Evolutionary conservation across 352 stramenopile species (phyloP), one percentile per base, ranked within the genome.

Genomic region (Globisporangium spiculum): DNA sequence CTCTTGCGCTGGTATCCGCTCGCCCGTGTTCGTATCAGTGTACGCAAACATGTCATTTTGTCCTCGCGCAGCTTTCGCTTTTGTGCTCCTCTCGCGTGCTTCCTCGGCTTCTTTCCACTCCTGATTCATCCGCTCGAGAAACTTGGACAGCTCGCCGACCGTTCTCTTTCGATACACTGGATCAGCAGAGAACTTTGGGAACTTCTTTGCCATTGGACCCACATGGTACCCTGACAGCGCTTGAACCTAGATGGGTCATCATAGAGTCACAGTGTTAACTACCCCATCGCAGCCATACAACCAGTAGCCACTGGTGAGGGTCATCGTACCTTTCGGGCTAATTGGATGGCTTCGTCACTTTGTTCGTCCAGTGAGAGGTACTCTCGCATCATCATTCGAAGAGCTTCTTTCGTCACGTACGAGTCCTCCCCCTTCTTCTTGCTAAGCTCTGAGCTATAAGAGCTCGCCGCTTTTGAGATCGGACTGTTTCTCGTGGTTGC

Each of bases 71-170:
- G 74, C 64, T 27, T 67, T 75, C 1, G 75, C 67, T 60, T 73
- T 76, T 0, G 79, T 92, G 53, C 75, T 60, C 7, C 69, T 14
- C 36, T 86, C 59, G 1, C 80, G 81, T 12, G 85, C 65, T 10
- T 66, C 36, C 22, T 92, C 84, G 4, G 69, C 76, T 9, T 76
- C 57, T 24, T 70, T 73, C 84, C 77, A 86, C 12, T 86, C 77
- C 1, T 74, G 50, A 48, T 89, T 88, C 75, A 90, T 89, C 18
- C 67, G 71, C 27, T 85, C 69, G n/a, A 90, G 68, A 34, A 75
- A 76, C 10, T 46, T 55, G 1, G 73, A 70, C 1, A 92, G 72
- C 58, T 76, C 56, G 1, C 63, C 48, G 24, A 88, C 65, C 7
- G 60, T 74, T 65, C 78, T 75, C 67, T 83, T 89, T 52, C 79